These are phyloP conservation scores for Kluyveromyces marxianus DNA, from an alignment of 1,139 yeast genomes.

Conservation along the genomic window DNA sequence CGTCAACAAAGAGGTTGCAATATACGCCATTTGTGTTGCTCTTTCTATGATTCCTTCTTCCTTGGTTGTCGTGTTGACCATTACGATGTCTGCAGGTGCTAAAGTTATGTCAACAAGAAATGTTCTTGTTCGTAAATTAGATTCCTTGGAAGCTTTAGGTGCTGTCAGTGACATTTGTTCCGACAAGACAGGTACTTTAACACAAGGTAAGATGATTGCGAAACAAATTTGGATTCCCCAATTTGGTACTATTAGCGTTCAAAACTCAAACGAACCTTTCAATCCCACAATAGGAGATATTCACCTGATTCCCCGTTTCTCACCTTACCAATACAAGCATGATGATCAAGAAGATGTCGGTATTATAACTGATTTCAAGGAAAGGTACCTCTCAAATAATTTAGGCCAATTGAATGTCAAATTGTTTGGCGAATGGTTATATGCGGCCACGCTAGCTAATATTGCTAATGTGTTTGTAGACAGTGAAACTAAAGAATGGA, in stretches of 20 bases:
- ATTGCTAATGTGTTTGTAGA: slow-evolving; percentile 68
- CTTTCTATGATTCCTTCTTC: slow-evolving; percentile 99
- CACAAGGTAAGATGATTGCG: slow-evolving; percentile 92
- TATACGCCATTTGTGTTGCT: slow-evolving; percentile 90
- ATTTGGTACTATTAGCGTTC: slow-evolving; percentile 57
- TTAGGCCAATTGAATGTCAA: slow-evolving; percentile 33
- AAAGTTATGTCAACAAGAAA: slow-evolving; percentile 89
- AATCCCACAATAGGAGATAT: slow-evolving; percentile 65
- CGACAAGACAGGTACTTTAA: slow-evolving; percentile 93
- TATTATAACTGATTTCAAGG: slow-evolving; percentile 40
- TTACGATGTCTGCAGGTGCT: slow-evolving; percentile 92
- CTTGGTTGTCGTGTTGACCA: slow-evolving; percentile 92
- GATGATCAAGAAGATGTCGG: slow-evolving; percentile 44
- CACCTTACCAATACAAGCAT: slow-evolving; percentile 44
- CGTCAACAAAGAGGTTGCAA: slow-evolving; percentile 92
- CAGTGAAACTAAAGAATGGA: slow-evolving; percentile 39
- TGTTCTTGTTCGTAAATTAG: slow-evolving; percentile 88
- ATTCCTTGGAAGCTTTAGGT: slow-evolving; percentile 93
- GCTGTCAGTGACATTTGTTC: slow-evolving; percentile 93
- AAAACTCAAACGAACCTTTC: slow-evolving; percentile 58
- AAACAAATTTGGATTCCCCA: slow-evolving; percentile 82
- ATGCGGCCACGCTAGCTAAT: slow-evolving; percentile 76
- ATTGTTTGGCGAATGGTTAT: slow-evolving; percentile 49
- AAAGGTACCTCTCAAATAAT: slow-evolving; percentile 35
- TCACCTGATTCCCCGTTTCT: slow-evolving; percentile 30